Evolutionary conservation across 768 basidiomycete genomes (phyloP).

Genomic region (Agrocybe chaxingu): DNA sequence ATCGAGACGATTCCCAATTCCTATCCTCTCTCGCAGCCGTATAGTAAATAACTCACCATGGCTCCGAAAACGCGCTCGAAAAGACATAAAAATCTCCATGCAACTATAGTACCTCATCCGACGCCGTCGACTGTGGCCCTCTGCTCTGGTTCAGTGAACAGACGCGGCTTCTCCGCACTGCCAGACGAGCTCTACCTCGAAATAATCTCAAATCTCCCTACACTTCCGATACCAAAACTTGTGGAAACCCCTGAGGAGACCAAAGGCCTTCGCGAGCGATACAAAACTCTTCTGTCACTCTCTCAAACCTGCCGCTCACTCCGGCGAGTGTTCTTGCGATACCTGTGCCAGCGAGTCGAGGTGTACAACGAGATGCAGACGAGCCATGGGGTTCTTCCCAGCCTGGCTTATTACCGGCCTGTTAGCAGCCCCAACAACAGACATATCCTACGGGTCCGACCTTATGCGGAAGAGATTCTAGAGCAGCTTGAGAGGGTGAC

Average conservation of each 20-base stretch:
- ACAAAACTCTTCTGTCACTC: background rate
- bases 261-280: background rate
- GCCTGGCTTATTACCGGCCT: background rate
- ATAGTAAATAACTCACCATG: no score
- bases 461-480: no score
- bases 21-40: no score
- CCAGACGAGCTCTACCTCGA: constrained; percentile 9
- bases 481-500: no score
- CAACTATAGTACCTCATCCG: no score
- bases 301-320: constrained; percentile 12
- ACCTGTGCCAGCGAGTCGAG: constrained; percentile 15
- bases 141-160: background rate
- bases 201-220: constrained; percentile 6
- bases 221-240: background rate
- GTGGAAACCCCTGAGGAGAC: background rate
- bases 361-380: constrained; percentile 4
- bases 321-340: constrained; percentile 6
- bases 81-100: no score
- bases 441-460: no score
- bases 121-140: no score
- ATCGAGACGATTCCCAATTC: no score
- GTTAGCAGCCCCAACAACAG: no score
- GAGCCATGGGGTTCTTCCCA: background rate
- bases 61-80: no score
- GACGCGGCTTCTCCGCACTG: constrained; percentile 3